These are phyloP conservation scores for Lichenothelia convexa DNA, from an alignment of 495 filamentous ascomycete genomes.

Conservation along the genomic window DNA sequence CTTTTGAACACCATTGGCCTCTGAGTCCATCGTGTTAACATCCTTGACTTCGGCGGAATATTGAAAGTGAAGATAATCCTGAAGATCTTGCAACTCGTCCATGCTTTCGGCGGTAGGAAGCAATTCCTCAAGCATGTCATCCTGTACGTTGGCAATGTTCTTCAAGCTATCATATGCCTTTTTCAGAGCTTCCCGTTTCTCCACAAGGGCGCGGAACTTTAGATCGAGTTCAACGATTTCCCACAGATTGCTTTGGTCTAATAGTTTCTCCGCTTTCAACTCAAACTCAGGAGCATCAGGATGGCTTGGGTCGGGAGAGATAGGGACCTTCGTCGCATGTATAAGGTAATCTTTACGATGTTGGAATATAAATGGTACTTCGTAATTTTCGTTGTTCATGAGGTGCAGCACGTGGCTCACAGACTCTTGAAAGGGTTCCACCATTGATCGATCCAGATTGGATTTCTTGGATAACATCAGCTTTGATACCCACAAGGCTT, in stretches of 20 bases:
- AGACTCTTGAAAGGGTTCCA: constrained; percentile 66
- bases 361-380: constrained; percentile 95
- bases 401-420: constrained; percentile 90
- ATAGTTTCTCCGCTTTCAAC: constrained; percentile 65
- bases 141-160: constrained; percentile 31
- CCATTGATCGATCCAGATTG: constrained; percentile 41
- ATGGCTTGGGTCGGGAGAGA: constrained; percentile 31
- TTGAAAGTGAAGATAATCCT: constrained; percentile 93
- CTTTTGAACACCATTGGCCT: constrained; percentile 46
- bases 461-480: constrained; percentile 73
- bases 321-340: constrained; percentile 57
- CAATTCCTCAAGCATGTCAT: constrained; percentile 60
- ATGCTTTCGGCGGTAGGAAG: constrained; percentile 55
- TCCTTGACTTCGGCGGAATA: constrained; percentile 73
- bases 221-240: constrained; percentile 83
- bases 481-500: constrained; percentile 77
- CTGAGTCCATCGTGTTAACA: constrained; percentile 27
- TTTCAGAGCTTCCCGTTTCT: constrained; percentile 72
- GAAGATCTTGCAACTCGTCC: constrained; percentile 89
- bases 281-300: constrained; percentile 53
- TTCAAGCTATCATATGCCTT: constrained; percentile 58
- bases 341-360: constrained; percentile 97
- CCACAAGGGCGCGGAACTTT: constrained; percentile 75
- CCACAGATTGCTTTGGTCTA: constrained; percentile 89
- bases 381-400: constrained; percentile 75